Base-by-base conservation (phyloP, 768 basidiomycete genomes). In the Cyclocybe aegerita region DNA sequence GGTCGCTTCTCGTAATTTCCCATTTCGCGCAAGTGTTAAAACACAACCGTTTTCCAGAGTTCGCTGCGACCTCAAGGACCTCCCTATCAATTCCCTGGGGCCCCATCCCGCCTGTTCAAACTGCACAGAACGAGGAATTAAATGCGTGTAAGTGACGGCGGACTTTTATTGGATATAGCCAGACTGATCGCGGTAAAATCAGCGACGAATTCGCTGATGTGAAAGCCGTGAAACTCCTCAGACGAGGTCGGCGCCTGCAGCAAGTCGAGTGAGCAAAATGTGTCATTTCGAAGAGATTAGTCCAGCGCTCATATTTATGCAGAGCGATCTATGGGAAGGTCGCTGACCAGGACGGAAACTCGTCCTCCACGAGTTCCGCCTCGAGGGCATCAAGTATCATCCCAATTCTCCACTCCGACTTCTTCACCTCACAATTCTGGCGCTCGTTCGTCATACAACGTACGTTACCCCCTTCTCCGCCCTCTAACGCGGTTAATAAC, bases 121-220 rank as follows among this genome's bases (percentile, higher is more conserved):
- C 65, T 97, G 94, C 69, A 83, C 76, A 59, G 91, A 95, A 66
- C 86, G 94, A 39, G 85, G 84, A 16, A 79, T 93, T 34, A 90
- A 91, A 79, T 96, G 94, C 88, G 87, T 96, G 92, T 93, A 75
- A 59, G 92, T 81, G 12, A 10, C 37, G n/a, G 37, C 36, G 50
- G 36, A 35, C 17, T 6, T 5, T 43, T 42, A 23, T 39, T 34
- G 49, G 15, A 36, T 53, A 38, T n/a, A 33, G 36, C 53, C 29
- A 47, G 59, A 32, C 50, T 36, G n/a, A 35, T 14, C 37, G 41
- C 34, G 31, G 29, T 40, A 33, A 17, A 14, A 58, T 11, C 66
- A 96, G 93, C 16, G 93, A 96, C 65, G 93, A 94, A 63, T 94
- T 91, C 60, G 90, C 90, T 15, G 87, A 93, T 58, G 84, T 93